These are phyloP conservation scores for Vicia villosa DNA, from an alignment of 306 rosid species.

Conservation along the genomic window DNA sequence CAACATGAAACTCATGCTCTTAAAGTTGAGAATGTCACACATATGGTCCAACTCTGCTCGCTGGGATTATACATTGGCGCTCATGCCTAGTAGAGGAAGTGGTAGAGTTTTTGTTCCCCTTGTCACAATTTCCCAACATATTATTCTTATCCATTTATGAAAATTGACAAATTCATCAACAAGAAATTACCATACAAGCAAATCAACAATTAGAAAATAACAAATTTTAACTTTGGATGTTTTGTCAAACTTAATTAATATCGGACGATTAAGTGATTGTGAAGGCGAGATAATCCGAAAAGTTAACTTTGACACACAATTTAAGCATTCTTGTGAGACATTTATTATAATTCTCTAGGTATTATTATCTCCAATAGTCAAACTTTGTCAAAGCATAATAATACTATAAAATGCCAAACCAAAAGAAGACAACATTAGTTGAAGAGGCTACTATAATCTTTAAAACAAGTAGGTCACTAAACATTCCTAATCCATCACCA, in stretches of 20 bases:
- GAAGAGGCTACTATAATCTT: conserved; percentile 15
- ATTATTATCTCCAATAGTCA: neutral
- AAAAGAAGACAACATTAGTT: neutral
- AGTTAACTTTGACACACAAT: neutral
- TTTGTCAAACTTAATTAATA: neutral
- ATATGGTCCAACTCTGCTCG: too few relatives aligned
- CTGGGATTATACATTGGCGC: too few relatives aligned
- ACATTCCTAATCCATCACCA: conserved; percentile 38
- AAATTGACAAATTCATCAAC: too few relatives aligned
- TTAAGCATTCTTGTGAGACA: neutral
- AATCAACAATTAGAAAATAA: too few relatives aligned
- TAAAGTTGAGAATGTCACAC: too few relatives aligned
- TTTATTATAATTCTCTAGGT: conserved; percentile 10
- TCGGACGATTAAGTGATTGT: neutral
- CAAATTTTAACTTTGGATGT: too few relatives aligned
- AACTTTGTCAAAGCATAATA: neutral
- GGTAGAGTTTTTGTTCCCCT: too few relatives aligned
- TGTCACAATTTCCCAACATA: too few relatives aligned
- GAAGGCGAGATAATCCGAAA: neutral
- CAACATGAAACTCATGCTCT: too few relatives aligned
- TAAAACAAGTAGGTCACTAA: conserved; percentile 45
- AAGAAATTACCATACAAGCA: too few relatives aligned
- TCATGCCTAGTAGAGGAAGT: too few relatives aligned
- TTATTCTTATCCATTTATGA: too few relatives aligned
- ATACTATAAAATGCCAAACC: neutral